Evolutionary conservation across 2,329 filamentous ascomycete species (phyloP), one percentile per base, ranked within the genome.

Genomic region (Clonostachys solani): DNA sequence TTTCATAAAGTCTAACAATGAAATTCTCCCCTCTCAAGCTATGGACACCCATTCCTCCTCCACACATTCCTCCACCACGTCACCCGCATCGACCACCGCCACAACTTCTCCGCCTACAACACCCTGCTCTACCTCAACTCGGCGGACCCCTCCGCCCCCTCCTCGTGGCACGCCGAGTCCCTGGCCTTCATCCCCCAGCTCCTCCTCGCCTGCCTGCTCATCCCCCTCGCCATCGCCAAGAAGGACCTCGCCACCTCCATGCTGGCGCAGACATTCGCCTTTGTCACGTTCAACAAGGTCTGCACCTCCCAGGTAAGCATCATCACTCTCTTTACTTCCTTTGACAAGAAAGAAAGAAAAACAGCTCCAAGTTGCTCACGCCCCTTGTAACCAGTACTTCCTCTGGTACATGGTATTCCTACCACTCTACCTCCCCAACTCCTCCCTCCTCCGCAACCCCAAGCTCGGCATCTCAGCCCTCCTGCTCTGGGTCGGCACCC

Each of bases 61-160:
- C 91, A 99, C 65, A 97, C 91, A 37, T 99, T 87, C 69, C 78
- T 96, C 49, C 92, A 99, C 69, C 94, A 99, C 65, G 74, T 97
- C 51, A 91, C 86, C 5, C 87, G 94, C 50, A 86, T 96, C 64
- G 94, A 99, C 64, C 94, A 99, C 68, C 86, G 94, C 13, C 94
- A 99, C 72, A 99, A 99, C 71, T 99, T 99, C 71, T 96, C 92
- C 10, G 89, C 91, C 2, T 99, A 97, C 75, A 96, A 96, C 65
- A 88, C 85, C 1, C 78, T 96, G 8, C 79, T 99, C 3, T 96
- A 99, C 64, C 79, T 96, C 40, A 85, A 84, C 44, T 95, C 94
- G 0, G 83, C 88, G 3, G 40, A 40, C 12, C 34, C 42, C n/a
- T 17, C 8, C 13, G 23, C 43, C 2, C 57, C 67, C 2, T 29